Evolutionary conservation across 805 yeast genomes (phyloP), one percentile per base, ranked within the genome.

Genomic region (Torulaspora maleeae): DNA sequence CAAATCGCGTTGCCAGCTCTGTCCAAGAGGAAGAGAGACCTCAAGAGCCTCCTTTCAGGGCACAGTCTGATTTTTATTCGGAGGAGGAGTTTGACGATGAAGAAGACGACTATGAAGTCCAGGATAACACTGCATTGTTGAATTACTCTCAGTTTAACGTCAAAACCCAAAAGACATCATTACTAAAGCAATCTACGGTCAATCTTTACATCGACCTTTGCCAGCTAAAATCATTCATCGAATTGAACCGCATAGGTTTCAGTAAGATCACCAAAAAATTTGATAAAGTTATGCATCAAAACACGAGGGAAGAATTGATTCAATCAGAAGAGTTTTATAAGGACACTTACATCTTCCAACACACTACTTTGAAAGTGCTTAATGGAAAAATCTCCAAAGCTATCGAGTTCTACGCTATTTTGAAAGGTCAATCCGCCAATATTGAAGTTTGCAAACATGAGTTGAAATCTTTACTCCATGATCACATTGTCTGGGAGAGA

Each of bases 401-500:
- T 20, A 73, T 77, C 13, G 74, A 71, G 37, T 68, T 76, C 28
- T 85, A 79, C 58, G 82, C 88, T 2, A 63, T 70, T 56, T 74
- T 53, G 59, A 75, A 63, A 48, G 68, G 48, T 52, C 72, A 56
- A 36, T 51, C 52, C 36, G 48, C 55, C 17, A 57, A 59, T 38
- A 53, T 75, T 12, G 77, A 72, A 24, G 56, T 67, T 8, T 79
- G 80, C 27, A 75, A 68, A 52, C 63, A 73, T 3, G 85, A 80
- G 56, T 66, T 82, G 50, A 77, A 79, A 45, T 73, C 81, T 2
- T 79, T 75, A 50, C 68, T 91, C 51, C 77, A 96, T 48, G 97
- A 91, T 58, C 95, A 89, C 62, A 86, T 90, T 38, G 96, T 90
- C 15, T 91, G 96, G 95, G 97, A 90, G 67, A 78, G 98, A 66